phyloP scores from a whole-genome alignment of 164 flowering plant species.

The Chimonanthus praecox region DNA sequence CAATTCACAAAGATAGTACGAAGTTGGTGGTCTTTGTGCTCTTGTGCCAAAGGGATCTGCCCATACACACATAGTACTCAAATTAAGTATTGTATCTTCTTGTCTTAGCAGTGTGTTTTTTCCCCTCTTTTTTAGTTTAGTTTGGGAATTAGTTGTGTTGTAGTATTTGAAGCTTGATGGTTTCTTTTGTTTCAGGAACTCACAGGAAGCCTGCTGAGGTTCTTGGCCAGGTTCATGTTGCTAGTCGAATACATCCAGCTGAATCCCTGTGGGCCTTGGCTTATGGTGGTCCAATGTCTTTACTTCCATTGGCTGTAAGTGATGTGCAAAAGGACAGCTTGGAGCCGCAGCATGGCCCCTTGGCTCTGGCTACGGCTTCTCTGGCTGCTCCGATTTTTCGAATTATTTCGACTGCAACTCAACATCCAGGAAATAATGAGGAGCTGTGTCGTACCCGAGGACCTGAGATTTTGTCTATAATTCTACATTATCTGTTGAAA shows the following conservation, averaged over 20 bases:
- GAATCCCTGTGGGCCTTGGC: constrained; percentile 97
- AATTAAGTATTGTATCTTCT: not conserved
- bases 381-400: constrained; percentile 87
- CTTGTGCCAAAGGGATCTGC: too few relatives aligned
- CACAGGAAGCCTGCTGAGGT: constrained; percentile 95
- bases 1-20: too few relatives aligned
- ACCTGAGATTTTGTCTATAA: constrained; percentile 81
- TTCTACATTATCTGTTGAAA: constrained; percentile 67
- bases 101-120: not conserved
- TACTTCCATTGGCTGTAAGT: constrained; percentile 80
- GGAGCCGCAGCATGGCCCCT: constrained; percentile 62
- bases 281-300: constrained; percentile 92
- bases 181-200: constrained; percentile 46
- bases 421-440: constrained; percentile 83
- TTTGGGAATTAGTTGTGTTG: not conserved
- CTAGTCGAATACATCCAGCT: constrained; percentile 68
- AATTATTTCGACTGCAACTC: constrained; percentile 75
- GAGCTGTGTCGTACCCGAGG: constrained; percentile 78
- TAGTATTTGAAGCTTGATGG: not conserved
- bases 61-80: too few relatives aligned
- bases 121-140: not conserved
- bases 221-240: constrained; percentile 98
- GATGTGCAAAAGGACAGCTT: constrained; percentile 60
- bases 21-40: too few relatives aligned
- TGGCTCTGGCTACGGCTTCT: constrained; percentile 57